Conservation (phyloP, 805 yeast species). For the Candida anglica region DNA sequence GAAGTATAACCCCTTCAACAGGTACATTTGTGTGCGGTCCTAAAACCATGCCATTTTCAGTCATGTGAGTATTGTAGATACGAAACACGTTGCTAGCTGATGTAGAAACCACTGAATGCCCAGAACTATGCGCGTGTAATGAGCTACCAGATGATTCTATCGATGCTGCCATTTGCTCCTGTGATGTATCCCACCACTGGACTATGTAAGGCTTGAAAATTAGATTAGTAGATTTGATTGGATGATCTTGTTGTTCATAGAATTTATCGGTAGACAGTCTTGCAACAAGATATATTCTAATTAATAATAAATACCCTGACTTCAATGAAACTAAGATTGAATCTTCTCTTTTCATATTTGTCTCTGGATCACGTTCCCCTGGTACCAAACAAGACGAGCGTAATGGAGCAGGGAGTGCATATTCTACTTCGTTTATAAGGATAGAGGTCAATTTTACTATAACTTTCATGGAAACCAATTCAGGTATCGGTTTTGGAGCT, state of each 20-base stretch:
- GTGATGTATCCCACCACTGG: slow-evolving; percentile 45
- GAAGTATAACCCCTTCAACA: slow-evolving; percentile 38
- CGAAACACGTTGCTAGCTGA: slow-evolving; percentile 34
- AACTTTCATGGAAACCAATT: slow-evolving; percentile 14
- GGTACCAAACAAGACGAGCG: slow-evolving; percentile 26
- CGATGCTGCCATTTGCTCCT: slow-evolving; percentile 8
- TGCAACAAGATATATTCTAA: slow-evolving; percentile 37
- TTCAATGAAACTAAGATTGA: slow-evolving; percentile 33
- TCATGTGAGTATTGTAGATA: slow-evolving; percentile 28
- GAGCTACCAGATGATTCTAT: slow-evolving; percentile 19
- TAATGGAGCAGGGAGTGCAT: slow-evolving; percentile 25
- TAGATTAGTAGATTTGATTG: slow-evolving; percentile 10
- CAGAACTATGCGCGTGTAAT: slow-evolving; percentile 33
- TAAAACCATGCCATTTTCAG: slow-evolving; percentile 35
- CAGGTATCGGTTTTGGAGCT: slow-evolving; percentile 3
- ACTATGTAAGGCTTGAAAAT: slow-evolving; percentile 41
- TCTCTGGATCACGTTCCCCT: slow-evolving; percentile 13
- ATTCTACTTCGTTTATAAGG: slow-evolving; percentile 25
- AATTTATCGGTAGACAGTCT: slow-evolving; percentile 21
- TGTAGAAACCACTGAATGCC: slow-evolving; percentile 35
- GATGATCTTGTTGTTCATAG: slow-evolving; percentile 5
- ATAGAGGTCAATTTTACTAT: slow-evolving; percentile 30
- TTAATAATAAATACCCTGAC: slow-evolving; percentile 37
- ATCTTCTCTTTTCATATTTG: slow-evolving; percentile 26
- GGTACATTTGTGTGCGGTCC: slow-evolving; percentile 35